phyloP scores from a whole-genome alignment of 495 filamentous ascomycete genomes.

The Glarea lozoyensis region DNA sequence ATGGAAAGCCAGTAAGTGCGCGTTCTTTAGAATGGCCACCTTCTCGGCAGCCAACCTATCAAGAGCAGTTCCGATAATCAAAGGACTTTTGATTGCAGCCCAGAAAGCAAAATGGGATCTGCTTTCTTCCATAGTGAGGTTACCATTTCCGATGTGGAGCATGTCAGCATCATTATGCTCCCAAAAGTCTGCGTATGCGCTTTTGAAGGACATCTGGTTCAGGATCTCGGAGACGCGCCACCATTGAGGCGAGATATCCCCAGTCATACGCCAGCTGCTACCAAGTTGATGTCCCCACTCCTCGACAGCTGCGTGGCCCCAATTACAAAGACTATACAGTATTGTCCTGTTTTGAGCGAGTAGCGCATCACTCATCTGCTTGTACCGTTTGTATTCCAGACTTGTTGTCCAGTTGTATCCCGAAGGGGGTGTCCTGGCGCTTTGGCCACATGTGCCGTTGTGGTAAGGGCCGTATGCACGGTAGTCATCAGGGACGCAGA shows the following conservation, averaged over 20 bases:
- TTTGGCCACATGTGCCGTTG: constrained; percentile 9
- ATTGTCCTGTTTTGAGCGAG: constrained; percentile 25
- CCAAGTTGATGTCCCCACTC: constrained; percentile 22
- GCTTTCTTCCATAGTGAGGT: constrained; percentile 29
- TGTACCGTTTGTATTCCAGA: constrained; percentile 5
- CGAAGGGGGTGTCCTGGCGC: constrained; percentile 1
- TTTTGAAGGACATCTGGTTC: constrained; percentile 40
- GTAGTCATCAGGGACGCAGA: constrained; percentile 14
- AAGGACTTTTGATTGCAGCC: constrained; percentile 43
- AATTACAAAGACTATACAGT: constrained; percentile 29
- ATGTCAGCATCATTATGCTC: constrained; percentile 49
- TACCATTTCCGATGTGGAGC: constrained; percentile 36
- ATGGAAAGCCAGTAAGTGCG: constrained; percentile 36
- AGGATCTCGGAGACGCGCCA: constrained; percentile 23
- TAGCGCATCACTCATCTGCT: constrained; percentile 28
- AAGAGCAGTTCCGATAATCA: constrained; percentile 40
- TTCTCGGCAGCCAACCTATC: constrained; percentile 24
- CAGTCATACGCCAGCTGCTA: constrained; percentile 25
- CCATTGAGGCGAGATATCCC: constrained; percentile 24
- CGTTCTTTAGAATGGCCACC: constrained; percentile 33
- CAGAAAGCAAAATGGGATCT: constrained; percentile 44
- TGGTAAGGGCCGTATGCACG: neutral
- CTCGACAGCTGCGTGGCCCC: constrained; percentile 23
- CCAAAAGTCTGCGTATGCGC: constrained; percentile 42
- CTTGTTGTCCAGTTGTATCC: constrained; percentile 14